Conservation (phyloP, 768 basidiomycete genomes). For the Mycena belliarum region DNA sequence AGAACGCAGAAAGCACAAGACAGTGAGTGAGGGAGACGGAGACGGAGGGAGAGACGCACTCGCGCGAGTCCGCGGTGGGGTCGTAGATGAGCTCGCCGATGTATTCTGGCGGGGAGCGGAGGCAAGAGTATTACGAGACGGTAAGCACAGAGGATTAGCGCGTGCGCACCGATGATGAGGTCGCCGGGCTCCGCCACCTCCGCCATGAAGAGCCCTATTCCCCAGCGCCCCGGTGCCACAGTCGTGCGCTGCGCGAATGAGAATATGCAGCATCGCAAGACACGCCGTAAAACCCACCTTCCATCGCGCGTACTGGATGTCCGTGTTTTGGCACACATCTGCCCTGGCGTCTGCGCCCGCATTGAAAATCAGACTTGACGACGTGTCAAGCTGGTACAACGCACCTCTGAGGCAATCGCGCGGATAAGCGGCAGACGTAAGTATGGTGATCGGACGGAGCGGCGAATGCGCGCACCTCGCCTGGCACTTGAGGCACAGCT, state of each 20-base stretch:
- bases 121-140: background rate
- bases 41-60: conserved; percentile 41
- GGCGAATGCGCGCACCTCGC: conserved; percentile 45
- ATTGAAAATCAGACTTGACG: background rate
- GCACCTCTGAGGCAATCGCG: conserved; percentile 24
- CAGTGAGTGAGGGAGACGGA: background rate
- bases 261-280: background rate
- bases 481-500: conserved; percentile 55
- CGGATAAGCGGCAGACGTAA: background rate
- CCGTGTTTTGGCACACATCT: conserved; percentile 46
- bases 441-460: background rate
- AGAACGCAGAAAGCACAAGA: background rate
- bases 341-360: conserved; percentile 29
- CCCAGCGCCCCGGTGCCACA: conserved; percentile 47
- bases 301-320: conserved; percentile 44
- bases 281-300: conserved; percentile 39
- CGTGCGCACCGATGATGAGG: conserved; percentile 46
- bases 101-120: conserved; percentile 50
- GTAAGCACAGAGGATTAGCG: too few species aligned
- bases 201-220: conserved; percentile 54
- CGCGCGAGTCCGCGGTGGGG: conserved; percentile 49
- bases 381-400: background rate
- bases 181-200: conserved; percentile 48
- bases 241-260: conserved; percentile 36
- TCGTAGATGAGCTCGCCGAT: conserved; percentile 60